Evolutionary conservation across 2,329 filamentous ascomycete genomes (phyloP).

Genomic region (Ascochyta koolunga): DNA sequence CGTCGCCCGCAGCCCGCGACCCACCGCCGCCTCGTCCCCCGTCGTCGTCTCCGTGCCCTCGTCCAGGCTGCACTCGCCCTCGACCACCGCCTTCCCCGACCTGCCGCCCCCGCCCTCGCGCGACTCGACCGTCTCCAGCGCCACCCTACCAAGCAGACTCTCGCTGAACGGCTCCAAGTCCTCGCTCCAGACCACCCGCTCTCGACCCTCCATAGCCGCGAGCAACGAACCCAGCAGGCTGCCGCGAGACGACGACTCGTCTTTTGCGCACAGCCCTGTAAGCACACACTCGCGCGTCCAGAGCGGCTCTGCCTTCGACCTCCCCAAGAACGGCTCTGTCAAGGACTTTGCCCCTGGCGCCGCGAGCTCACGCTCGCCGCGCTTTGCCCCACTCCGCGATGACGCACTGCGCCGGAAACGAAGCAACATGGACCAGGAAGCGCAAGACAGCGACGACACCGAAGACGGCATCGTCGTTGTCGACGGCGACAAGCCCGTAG

Average conservation of each 20-base stretch:
- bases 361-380: conserved; percentile 23
- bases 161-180: conserved; percentile 41
- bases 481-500: conserved; percentile 27
- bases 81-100: conserved; percentile 46
- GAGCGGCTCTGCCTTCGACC: conserved; percentile 27
- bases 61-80: conserved; percentile 48
- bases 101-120: conserved; percentile 39
- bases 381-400: conserved; percentile 28
- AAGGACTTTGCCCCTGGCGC: conserved; percentile 21
- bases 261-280: conserved; percentile 33
- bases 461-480: conserved; percentile 39
- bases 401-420: conserved; percentile 26
- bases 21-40: conserved; percentile 44
- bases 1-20: conserved; percentile 29
- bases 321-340: conserved; percentile 22
- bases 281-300: conserved; percentile 32
- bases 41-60: conserved; percentile 43
- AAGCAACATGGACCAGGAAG: conserved; percentile 32
- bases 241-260: conserved; percentile 35
- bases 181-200: conserved; percentile 36
- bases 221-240: conserved; percentile 25
- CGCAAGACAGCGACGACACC: conserved; percentile 41
- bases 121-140: conserved; percentile 40
- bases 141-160: conserved; percentile 37
- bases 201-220: conserved; percentile 35